Evolutionary conservation across 1,284 basidiomycete species (phyloP).

Genomic region (Ustilago cynodontis): DNA sequence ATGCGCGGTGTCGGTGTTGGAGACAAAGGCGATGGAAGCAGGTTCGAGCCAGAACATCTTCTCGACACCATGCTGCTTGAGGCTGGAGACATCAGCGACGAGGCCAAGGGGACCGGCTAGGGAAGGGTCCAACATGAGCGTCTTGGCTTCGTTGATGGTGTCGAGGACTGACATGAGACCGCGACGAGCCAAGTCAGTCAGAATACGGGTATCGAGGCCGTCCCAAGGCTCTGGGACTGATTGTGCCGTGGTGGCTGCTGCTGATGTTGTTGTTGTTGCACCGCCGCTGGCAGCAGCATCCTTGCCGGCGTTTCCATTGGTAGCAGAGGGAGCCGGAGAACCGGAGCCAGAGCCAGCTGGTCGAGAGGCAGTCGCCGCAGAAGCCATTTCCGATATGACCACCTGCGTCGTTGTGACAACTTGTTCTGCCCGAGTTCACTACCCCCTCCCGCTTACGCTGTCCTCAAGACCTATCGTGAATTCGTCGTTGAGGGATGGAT

Average conservation of each 20-base stretch:
- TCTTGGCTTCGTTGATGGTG: constrained; percentile 76
- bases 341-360: constrained; percentile 20
- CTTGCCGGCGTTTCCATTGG: neutral
- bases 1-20: constrained; percentile 28
- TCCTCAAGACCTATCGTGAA: neutral
- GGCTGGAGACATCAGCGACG: constrained; percentile 87
- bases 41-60: constrained; percentile 98
- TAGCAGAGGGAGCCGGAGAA: constrained; percentile 1
- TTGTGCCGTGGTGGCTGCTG: constrained; percentile 16
- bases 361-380: constrained; percentile 28
- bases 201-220: constrained; percentile 48
- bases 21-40: constrained; percentile 44
- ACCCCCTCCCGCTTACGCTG: constrained; percentile 27
- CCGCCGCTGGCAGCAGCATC: constrained; percentile 11
- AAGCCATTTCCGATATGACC: constrained; percentile 22
- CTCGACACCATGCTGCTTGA: constrained; percentile 98
- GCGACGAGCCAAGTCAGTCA: constrained; percentile 50
- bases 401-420: neutral
- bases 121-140: constrained; percentile 88
- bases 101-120: constrained; percentile 92
- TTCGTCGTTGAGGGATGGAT: neutral
- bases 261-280: constrained; percentile 3
- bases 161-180: constrained; percentile 54
- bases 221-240: constrained; percentile 41
- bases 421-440: neutral